These are phyloP conservation scores for Biscogniauxia sp. DNA, from an alignment of 2,329 filamentous ascomycete genomes.

Conservation along the genomic window DNA sequence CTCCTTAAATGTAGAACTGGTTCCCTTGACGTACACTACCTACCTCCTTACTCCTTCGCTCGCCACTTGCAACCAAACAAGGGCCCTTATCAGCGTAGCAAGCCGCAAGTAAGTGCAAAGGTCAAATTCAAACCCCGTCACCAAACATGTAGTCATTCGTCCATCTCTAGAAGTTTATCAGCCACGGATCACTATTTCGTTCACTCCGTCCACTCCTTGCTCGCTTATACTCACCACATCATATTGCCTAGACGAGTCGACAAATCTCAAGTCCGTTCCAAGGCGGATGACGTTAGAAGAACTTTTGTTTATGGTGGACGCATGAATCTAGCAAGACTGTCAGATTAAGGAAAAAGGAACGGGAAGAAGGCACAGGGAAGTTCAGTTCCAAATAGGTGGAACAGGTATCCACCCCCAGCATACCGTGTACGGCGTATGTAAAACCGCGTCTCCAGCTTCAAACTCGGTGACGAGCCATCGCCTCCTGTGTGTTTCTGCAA, in stretches of 20 bases:
- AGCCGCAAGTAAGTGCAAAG: too few relatives aligned
- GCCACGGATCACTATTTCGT: not conserved
- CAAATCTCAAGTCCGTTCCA: constrained; percentile 56
- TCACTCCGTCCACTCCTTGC: not conserved
- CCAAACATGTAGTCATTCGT: constrained; percentile 37
- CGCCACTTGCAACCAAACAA: too few relatives aligned
- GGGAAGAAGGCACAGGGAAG: not conserved
- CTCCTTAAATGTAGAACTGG: too few relatives aligned
- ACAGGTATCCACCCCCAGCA: not conserved
- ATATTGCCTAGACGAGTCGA: constrained; percentile 49
- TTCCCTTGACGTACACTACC: too few relatives aligned
- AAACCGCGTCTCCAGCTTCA: constrained; percentile 40
- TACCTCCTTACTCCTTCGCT: too few relatives aligned
- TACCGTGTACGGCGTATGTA: constrained; percentile 38
- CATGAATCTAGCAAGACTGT: constrained; percentile 46
- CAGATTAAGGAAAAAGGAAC: not conserved
- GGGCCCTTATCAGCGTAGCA: too few relatives aligned
- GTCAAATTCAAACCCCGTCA: constrained; percentile 21
- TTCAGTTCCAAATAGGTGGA: not conserved
- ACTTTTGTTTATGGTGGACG: constrained; percentile 55
- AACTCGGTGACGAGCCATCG: constrained; percentile 38
- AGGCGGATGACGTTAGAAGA: constrained; percentile 50
- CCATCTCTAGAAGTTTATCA: constrained; percentile 31
- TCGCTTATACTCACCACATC: constrained; percentile 39
- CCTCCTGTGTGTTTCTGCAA: constrained; percentile 27